These are phyloP conservation scores for Fomitopsis palustris DNA, from an alignment of 1,284 basidiomycete genomes.

Conservation along the genomic window DNA sequence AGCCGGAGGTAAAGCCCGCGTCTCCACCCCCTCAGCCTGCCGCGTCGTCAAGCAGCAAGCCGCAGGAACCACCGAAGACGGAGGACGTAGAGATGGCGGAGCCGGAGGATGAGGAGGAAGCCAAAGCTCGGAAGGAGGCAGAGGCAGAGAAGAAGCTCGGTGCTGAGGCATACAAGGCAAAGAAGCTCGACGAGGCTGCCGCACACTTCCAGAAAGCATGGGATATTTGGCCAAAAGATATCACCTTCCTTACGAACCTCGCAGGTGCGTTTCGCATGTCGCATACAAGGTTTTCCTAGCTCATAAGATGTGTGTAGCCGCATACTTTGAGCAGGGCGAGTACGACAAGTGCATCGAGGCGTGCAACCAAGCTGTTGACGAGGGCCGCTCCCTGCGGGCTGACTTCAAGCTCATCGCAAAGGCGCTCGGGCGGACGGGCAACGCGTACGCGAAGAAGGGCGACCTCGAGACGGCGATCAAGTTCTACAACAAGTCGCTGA, in stretches of 20 bases:
- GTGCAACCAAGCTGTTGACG: constrained; percentile 93
- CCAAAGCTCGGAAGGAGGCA: constrained; percentile 51
- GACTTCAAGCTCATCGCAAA: constrained; percentile 83
- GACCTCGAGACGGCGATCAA: constrained; percentile 83
- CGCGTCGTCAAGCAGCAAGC: constrained; percentile 38
- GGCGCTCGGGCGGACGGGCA: constrained; percentile 89
- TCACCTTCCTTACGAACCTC: constrained; percentile 91
- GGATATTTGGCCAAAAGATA: constrained; percentile 91
- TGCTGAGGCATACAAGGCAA: constrained; percentile 82
- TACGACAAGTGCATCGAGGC: constrained; percentile 90
- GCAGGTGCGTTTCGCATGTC: constrained; percentile 50
- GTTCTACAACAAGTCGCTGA: constrained; percentile 88
- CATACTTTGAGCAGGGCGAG: constrained; percentile 91
- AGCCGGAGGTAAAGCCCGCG: constrained; percentile 26
- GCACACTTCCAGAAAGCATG: constrained; percentile 83
- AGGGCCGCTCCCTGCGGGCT: constrained; percentile 77
- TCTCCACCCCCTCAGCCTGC: constrained; percentile 38
- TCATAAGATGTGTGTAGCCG: constrained; percentile 46
- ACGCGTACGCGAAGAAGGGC: constrained; percentile 80
- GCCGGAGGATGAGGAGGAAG: constrained; percentile 55
- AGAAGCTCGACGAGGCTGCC: constrained; percentile 73
- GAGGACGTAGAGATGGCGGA: constrained; percentile 49
- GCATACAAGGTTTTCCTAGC: background rate
- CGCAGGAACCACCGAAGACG: constrained; percentile 37
- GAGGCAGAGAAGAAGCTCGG: constrained; percentile 79